phyloP scores from a whole-genome alignment of 1,284 basidiomycete genomes.

The Violaceomyces palustris region DNA sequence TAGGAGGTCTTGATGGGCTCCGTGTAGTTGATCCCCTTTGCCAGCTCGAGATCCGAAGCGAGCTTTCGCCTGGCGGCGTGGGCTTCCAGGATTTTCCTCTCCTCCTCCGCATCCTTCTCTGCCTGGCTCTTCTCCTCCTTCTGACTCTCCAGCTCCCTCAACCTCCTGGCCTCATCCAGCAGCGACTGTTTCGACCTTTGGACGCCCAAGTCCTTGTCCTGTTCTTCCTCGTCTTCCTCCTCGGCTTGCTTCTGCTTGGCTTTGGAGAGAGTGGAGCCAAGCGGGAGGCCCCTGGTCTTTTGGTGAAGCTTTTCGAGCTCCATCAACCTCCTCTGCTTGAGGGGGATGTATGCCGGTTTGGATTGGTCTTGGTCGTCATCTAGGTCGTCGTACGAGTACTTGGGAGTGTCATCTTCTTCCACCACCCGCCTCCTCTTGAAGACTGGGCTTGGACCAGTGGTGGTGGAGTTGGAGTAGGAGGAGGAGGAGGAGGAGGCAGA shows the following conservation, averaged over 20 bases:
- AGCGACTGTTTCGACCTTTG: slow-evolving; percentile 60
- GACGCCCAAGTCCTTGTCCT: slow-evolving; percentile 60
- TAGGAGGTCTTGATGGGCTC: slow-evolving; percentile 84
- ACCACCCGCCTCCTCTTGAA: slow-evolving; percentile 1
- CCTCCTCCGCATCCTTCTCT: slow-evolving; percentile 79
- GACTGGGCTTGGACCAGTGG: too few species aligned
- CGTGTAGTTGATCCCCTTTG: slow-evolving; percentile 84
- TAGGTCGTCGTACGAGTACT: slow-evolving; percentile 47
- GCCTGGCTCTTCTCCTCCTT: slow-evolving; percentile 66
- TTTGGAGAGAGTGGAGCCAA: neutral
- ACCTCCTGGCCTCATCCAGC: slow-evolving; percentile 55
- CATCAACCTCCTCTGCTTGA: slow-evolving; percentile 75
- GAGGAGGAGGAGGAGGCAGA: too few species aligned
- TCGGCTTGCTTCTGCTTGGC: slow-evolving; percentile 11
- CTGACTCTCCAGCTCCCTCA: slow-evolving; percentile 68
- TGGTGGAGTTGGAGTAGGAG: too few species aligned
- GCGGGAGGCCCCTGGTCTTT: slow-evolving; percentile 2
- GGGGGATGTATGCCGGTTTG: slow-evolving; percentile 75
- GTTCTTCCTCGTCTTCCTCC: slow-evolving; percentile 61
- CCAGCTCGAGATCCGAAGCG: slow-evolving; percentile 84
- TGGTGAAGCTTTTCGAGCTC: slow-evolving; percentile 61
- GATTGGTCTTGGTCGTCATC: slow-evolving; percentile 61
- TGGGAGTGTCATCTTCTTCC: slow-evolving; percentile 18
- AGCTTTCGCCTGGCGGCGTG: slow-evolving; percentile 86
- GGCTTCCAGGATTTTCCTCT: slow-evolving; percentile 83